Evolutionary conservation across 2,329 filamentous ascomycete species (phyloP).

Genomic region (Elsinoe perseae): DNA sequence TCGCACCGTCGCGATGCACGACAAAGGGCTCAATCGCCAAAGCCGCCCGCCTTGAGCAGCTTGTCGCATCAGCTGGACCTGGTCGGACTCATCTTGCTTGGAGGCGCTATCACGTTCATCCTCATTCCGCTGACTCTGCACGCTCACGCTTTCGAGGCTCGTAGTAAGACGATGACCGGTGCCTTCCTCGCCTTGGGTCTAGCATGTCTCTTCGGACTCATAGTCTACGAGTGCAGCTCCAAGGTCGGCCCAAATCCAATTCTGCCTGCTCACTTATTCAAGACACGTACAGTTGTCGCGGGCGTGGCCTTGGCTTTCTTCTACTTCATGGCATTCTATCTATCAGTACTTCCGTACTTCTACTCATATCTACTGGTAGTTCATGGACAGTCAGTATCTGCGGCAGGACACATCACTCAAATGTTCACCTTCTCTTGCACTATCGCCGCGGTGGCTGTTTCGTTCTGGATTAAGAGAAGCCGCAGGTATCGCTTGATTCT

Average conservation of each 20-base stretch:
- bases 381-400: constrained; percentile 49
- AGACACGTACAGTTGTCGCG: constrained; percentile 54
- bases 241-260: constrained; percentile 49
- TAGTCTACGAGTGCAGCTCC: constrained; percentile 47
- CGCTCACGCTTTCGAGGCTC: constrained; percentile 30
- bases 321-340: constrained; percentile 66
- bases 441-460: constrained; percentile 53
- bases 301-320: constrained; percentile 59
- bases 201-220: constrained; percentile 48
- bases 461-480: constrained; percentile 55
- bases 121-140: constrained; percentile 41
- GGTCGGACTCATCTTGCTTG: constrained; percentile 40
- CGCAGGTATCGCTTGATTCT: constrained; percentile 42
- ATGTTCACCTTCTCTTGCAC: constrained; percentile 60
- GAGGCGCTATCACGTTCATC: constrained; percentile 47
- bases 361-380: constrained; percentile 61
- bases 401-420: constrained; percentile 56
- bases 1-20: constrained; percentile 47
- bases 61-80: constrained; percentile 49
- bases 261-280: constrained; percentile 52
- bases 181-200: constrained; percentile 52
- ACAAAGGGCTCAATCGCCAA: constrained; percentile 39
- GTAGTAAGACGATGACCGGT: constrained; percentile 40
- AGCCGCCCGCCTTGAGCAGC: constrained; percentile 36
- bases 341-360: constrained; percentile 61